These are phyloP conservation scores for Pythium aquatile DNA, from an alignment of 352 stramenopile genomes.

Conservation along the genomic window DNA sequence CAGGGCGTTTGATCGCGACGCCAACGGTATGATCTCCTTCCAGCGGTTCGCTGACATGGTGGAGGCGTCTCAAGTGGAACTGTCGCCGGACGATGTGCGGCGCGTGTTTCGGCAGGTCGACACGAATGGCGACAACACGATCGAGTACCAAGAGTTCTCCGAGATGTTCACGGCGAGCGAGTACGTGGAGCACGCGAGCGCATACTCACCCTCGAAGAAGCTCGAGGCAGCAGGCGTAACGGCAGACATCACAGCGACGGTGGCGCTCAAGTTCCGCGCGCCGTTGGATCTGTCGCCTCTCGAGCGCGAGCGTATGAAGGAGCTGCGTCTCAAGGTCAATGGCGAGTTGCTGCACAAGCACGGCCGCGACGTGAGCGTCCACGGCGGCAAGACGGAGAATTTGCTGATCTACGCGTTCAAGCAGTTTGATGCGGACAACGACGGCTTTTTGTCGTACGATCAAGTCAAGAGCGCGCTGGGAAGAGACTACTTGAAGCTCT, in stretches of 20 bases:
- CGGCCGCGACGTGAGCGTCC: slow-evolving; percentile 48
- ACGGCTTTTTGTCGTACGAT: slow-evolving; percentile 71
- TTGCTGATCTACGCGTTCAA: slow-evolving; percentile 77
- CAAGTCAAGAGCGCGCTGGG: slow-evolving; percentile 63
- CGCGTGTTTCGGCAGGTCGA: slow-evolving; percentile 60
- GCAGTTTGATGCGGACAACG: slow-evolving; percentile 72
- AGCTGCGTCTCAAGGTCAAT: slow-evolving; percentile 59
- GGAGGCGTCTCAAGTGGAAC: slow-evolving; percentile 58
- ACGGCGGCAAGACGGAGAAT: slow-evolving; percentile 63
- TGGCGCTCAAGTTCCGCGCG: slow-evolving; percentile 66
- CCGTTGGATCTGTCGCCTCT: slow-evolving; percentile 60
- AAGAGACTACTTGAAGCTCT: slow-evolving; percentile 55
- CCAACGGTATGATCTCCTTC: slow-evolving; percentile 66
- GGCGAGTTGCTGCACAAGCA: slow-evolving; percentile 58
- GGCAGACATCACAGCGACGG: slow-evolving; percentile 48
- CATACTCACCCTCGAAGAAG: slow-evolving; percentile 36
- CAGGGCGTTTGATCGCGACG: slow-evolving; percentile 64
- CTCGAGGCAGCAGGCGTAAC: slow-evolving; percentile 16
- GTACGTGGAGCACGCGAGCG: slow-evolving; percentile 30
- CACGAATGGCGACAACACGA: slow-evolving; percentile 65
- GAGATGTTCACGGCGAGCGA: slow-evolving; percentile 60
- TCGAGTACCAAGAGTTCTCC: slow-evolving; percentile 71
- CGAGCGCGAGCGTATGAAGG: slow-evolving; percentile 60
- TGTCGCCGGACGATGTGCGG: slow-evolving; percentile 40
- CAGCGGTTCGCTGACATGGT: slow-evolving; percentile 76